Percentiles rank a stretch among this genome's conserved stretches.
Evolutionary conservation across 192 early-diverging fungal genomes (phyloP).

Genomic region (Funneliformis geosporum): DNA sequence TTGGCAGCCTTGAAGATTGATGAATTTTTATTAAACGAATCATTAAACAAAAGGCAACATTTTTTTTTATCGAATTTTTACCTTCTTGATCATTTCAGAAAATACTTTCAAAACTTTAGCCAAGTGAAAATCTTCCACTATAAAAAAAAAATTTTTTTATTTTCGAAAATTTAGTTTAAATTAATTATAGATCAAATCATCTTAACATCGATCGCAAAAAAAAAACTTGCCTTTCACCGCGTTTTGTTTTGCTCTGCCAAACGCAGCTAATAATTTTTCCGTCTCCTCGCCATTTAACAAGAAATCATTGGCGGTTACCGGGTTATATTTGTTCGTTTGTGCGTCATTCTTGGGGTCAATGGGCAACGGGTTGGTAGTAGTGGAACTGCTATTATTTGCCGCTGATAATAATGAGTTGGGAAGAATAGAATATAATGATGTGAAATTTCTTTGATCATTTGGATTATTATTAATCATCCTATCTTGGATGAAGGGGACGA

Average conservation of each 20-base stretch:
- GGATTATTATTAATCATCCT: background rate
- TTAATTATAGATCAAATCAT: background rate
- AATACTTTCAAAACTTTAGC: conserved; percentile 67
- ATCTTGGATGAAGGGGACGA: conserved; percentile 25
- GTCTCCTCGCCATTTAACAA: conserved; percentile 9
- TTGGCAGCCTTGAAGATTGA: conserved; percentile 1
- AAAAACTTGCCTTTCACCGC: conserved; percentile 54
- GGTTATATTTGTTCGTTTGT: background rate
- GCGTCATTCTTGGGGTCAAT: background rate
- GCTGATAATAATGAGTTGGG: background rate
- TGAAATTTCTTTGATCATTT: conserved; percentile 13
- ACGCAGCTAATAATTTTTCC: conserved; percentile 39
- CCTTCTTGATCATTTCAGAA: conserved; percentile 49
- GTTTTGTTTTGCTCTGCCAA: conserved; percentile 53
- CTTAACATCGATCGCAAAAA: conserved; percentile 28
- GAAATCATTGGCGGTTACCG: background rate
- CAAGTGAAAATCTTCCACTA: conserved; percentile 61
- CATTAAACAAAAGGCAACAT: background rate
- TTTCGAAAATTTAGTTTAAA: conserved; percentile 28
- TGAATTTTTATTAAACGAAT: background rate
- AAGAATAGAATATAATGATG: conserved; percentile 22
- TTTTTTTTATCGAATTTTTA: conserved; percentile 16
- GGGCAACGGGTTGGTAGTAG: background rate
- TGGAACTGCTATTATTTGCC: background rate
- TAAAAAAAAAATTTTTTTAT: background rate